phyloP scores from a whole-genome alignment of 345 rosid species.

The Gossypium bickii region DNA sequence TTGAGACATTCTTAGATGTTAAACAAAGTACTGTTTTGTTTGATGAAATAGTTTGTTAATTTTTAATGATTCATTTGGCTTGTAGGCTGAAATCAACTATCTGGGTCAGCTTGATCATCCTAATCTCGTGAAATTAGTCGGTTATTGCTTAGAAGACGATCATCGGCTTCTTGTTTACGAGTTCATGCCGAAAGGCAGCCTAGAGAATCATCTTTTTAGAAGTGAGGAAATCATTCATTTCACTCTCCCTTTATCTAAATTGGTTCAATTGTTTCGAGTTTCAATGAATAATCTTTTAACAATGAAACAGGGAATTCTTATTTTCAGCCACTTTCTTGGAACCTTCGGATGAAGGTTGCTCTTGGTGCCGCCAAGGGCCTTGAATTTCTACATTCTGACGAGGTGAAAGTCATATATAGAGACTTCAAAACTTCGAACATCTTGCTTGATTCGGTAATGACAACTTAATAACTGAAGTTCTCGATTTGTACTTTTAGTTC shows the following conservation, averaged over 20 bases:
- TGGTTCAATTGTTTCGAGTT: background rate
- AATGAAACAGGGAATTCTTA: constrained; percentile 43
- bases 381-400: constrained; percentile 81
- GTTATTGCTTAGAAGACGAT: constrained; percentile 92
- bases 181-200: constrained; percentile 90
- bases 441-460: constrained; percentile 68
- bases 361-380: constrained; percentile 94
- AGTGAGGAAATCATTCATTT: constrained; percentile 40
- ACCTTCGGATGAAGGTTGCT: constrained; percentile 69
- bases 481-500: background rate
- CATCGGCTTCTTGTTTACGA: constrained; percentile 91
- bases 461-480: background rate
- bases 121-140: constrained; percentile 76
- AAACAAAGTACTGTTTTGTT: background rate
- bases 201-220: constrained; percentile 84
- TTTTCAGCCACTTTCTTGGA: constrained; percentile 83
- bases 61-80: background rate
- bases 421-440: constrained; percentile 89
- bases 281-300: background rate
- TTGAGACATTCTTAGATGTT: background rate
- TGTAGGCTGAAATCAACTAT: constrained; percentile 83
- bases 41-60: constrained; percentile 14
- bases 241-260: background rate
- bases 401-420: constrained; percentile 81
- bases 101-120: constrained; percentile 82